phyloP scores from a whole-genome alignment of 306 rosid species.

The Mimosa pudica region DNA sequence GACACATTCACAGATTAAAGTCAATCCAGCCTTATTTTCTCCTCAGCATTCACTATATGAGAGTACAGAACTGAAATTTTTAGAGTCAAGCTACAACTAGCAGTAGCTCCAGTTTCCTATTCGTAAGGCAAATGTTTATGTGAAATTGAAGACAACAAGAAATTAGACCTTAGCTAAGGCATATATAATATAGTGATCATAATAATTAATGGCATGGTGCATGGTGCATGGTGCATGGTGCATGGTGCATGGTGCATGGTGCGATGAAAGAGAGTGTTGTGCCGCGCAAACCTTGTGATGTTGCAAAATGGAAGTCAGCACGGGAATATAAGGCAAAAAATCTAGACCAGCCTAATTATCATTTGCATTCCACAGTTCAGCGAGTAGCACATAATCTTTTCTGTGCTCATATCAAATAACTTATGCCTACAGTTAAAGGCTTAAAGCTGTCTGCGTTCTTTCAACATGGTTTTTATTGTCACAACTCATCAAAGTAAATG shows the following conservation, averaged over 20 bases:
- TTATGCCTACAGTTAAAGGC: background rate
- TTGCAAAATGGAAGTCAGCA: background rate
- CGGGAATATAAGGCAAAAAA: background rate
- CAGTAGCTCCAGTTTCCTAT: background rate
- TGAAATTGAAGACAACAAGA: background rate
- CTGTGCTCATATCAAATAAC: background rate
- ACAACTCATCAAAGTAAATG: background rate
- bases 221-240: background rate
- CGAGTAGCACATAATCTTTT: background rate
- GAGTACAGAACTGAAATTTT: background rate
- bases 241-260: background rate
- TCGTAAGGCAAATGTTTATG: background rate
- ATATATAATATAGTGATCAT: background rate
- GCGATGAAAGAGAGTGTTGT: background rate
- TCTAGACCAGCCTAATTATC: background rate
- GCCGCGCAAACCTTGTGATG: background rate
- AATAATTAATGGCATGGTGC: background rate
- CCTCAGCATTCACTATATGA: background rate
- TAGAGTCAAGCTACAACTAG: background rate
- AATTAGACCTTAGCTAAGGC: background rate
- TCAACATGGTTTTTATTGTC: background rate
- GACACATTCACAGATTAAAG: background rate
- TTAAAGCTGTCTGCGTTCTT: background rate
- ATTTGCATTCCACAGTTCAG: background rate
- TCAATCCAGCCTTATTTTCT: background rate